Conservation (phyloP, 768 basidiomycete genomes). For the Scleroderma citrinum region DNA sequence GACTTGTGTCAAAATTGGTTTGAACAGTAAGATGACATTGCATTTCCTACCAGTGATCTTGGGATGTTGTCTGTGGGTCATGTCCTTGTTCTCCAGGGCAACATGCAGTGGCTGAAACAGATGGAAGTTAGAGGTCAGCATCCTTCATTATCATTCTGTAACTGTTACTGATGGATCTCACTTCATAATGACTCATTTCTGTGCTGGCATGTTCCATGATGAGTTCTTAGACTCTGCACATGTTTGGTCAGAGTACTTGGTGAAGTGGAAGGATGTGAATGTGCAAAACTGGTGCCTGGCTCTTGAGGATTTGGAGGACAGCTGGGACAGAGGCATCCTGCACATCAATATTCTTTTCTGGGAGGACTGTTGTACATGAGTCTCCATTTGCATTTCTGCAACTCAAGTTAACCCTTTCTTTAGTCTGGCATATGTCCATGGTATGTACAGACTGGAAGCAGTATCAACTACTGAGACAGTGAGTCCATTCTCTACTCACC, state of each 20-base stretch:
- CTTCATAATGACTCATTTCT: slow-evolving; percentile 91
- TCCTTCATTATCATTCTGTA: not conserved
- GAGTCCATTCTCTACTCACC: slow-evolving; percentile 21
- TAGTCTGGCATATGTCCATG: slow-evolving; percentile 94
- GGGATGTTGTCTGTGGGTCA: slow-evolving; percentile 99
- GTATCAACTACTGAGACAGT: slow-evolving; percentile 91
- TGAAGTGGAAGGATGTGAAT: slow-evolving; percentile 99
- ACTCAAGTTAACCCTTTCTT: slow-evolving; percentile 1
- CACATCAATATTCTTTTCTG: slow-evolving; percentile 99
- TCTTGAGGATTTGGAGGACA: slow-evolving; percentile 95
- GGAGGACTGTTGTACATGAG: slow-evolving; percentile 90
- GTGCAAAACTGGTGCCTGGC: slow-evolving; percentile 96
- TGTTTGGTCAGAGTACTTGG: slow-evolving; percentile 98
- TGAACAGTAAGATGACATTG: slow-evolving; percentile 99
- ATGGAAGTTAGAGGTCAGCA: slow-evolving; percentile 87
- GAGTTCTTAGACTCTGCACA: slow-evolving; percentile 97
- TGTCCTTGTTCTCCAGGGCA: slow-evolving; percentile 96
- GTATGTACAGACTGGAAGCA: slow-evolving; percentile 98
- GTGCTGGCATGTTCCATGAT: slow-evolving; percentile 96
- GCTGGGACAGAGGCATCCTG: slow-evolving; percentile 98
- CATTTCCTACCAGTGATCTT: slow-evolving; percentile 93
- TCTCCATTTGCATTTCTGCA: slow-evolving; percentile 5
- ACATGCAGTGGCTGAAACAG: slow-evolving; percentile 96
- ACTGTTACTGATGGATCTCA: not conserved
- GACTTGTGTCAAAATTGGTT: slow-evolving; percentile 98